phyloP scores from a whole-genome alignment of 164 flowering plant genomes.

The Dillenia turbinata region DNA sequence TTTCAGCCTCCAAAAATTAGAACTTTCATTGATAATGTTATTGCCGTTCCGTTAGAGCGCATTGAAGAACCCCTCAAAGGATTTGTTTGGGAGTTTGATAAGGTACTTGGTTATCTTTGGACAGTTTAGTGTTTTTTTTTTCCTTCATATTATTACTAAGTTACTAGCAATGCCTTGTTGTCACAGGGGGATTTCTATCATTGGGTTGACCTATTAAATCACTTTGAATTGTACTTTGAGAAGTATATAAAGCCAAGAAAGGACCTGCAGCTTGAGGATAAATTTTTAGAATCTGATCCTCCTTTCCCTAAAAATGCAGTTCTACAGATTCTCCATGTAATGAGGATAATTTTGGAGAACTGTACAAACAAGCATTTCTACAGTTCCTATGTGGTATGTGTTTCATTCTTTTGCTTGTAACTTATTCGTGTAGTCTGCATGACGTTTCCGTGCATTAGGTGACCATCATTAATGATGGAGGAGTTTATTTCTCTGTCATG shows the following conservation, averaged over 20 bases:
- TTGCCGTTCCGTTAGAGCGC: conserved; percentile 67
- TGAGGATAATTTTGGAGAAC: conserved; percentile 79
- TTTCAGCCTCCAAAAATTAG: conserved; percentile 86
- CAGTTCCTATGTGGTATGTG: conserved; percentile 77
- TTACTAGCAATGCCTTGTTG: background rate
- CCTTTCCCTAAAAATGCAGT: conserved; percentile 85
- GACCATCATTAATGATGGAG: no score
- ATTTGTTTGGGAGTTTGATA: conserved; percentile 88
- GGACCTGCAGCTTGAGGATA: conserved; percentile 79
- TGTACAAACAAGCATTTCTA: conserved; percentile 88
- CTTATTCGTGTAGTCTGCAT: background rate
- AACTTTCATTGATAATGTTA: conserved; percentile 67
- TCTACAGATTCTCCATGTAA: conserved; percentile 84
- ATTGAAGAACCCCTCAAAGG: conserved; percentile 64
- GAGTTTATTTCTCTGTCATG: background rate
- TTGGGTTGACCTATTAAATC: conserved; percentile 91
- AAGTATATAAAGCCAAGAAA: conserved; percentile 73
- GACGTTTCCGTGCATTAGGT: no score
- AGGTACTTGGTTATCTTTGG: conserved; percentile 37
- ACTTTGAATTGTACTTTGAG: conserved; percentile 90
- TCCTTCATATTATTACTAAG: no score
- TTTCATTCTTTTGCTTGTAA: background rate
- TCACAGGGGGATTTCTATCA: conserved; percentile 96
- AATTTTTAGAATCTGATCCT: conserved; percentile 66
- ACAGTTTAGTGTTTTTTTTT: background rate